Evolutionary conservation across 805 yeast genomes (phyloP), one percentile per base, ranked within the genome.

Genomic region (Lachancea mirantina): DNA sequence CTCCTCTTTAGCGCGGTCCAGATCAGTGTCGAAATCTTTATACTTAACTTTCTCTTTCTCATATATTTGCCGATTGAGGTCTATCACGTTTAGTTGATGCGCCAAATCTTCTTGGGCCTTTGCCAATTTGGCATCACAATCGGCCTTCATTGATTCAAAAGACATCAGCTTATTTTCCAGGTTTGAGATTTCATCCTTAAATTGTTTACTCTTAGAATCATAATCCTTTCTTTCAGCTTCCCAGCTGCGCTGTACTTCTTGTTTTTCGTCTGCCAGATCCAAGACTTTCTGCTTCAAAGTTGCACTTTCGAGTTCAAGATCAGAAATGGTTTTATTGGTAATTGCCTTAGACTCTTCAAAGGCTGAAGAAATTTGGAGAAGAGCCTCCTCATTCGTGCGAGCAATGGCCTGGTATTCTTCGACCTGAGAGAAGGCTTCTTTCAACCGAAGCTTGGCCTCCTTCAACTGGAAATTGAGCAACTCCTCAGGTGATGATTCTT

Each of bases 351-450:
- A 68, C 28, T 55, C 56, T 30, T 69, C 84, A 49, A 70, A 79
- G 1, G 78, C 62, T 14, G 61, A 59, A 18, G 72, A 75, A 38
- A 83, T 61, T 28, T 67, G 63, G 23, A 61, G 56, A 23, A 84
- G 62, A 4, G 87, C 75, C 32, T 70, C 72, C 48, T 84, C 94
- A 3, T 84, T 74, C 9, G 81, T 74, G 32, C 59, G 57, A 0
- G 87, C 76, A 24, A 84, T 67, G n/a, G 61, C 62, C 36, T 76
- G 72, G 50, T 78, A 72, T 43, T 79, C 77, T n/a, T 65, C 65
- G 7, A 72, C 67, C 45, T 70, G 75, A n/a, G 69, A 62, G 42
- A 72, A 71, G 1, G 84, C 73, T 10, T 70, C 60, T 14, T 66
- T 70, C 35, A 80, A 64, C 35, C 78, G 84, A 27, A 65, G 62